Evolutionary conservation across 1,139 yeast species (phyloP).

Genomic region (Petasospora fabianii): DNA sequence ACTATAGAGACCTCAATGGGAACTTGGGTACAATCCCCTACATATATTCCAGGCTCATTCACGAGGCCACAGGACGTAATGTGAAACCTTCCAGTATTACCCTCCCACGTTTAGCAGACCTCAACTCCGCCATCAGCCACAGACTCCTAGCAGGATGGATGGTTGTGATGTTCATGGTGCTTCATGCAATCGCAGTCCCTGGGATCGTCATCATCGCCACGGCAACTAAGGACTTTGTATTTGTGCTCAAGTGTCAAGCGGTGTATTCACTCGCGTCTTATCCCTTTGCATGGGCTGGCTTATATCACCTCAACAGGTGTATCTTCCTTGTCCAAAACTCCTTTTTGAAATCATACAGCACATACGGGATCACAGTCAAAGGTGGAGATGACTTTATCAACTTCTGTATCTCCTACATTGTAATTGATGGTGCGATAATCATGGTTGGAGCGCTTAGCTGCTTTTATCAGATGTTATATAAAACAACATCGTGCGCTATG

Average conservation of each 20-base stretch:
- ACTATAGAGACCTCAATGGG: background rate
- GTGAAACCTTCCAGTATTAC: background rate
- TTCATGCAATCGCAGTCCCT: background rate
- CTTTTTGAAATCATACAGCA: background rate
- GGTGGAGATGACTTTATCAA: background rate
- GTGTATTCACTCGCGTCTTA: background rate
- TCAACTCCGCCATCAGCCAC: background rate
- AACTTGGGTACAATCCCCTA: background rate
- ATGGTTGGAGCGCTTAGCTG: background rate
- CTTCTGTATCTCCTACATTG: background rate
- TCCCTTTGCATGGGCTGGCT: background rate
- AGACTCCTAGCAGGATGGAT: too few relatives aligned
- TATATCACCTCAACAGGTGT: background rate
- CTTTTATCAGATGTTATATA: background rate
- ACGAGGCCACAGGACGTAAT: conserved; percentile 1
- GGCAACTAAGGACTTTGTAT: background rate
- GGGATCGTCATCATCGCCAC: background rate
- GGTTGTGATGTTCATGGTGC: background rate
- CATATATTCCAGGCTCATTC: conserved; percentile 5
- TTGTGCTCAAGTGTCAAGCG: background rate
- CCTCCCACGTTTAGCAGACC: background rate
- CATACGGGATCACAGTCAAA: background rate
- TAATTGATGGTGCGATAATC: background rate
- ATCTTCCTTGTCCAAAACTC: background rate
- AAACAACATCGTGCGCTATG: background rate